A percentile compares a stretch with the other conserved stretches of the same genome.
These are phyloP conservation scores for Metahyphopichia silvanorum DNA, from an alignment of 805 yeast species.

Conservation along the genomic window DNA sequence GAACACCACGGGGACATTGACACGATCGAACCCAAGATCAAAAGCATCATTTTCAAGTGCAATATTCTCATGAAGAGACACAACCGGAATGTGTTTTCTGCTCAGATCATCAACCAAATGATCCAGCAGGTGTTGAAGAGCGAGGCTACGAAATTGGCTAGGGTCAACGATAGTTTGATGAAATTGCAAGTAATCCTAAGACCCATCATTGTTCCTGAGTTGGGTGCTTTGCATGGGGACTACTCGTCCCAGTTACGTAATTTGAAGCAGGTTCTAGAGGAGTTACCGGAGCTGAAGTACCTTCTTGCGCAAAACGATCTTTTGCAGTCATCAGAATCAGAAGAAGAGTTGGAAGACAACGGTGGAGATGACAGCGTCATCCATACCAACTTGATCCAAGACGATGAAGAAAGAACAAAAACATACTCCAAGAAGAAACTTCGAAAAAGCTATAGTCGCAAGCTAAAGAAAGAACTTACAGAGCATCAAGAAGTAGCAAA, in stretches of 20 bases:
- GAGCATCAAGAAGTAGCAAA: slow-evolving; percentile 1
- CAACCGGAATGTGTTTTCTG: slow-evolving; percentile 21
- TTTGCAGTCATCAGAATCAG: slow-evolving; percentile 2
- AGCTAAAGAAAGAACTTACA: background rate
- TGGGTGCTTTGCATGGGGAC: slow-evolving; percentile 10
- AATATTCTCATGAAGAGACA: slow-evolving; percentile 15
- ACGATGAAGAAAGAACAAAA: slow-evolving; percentile 14
- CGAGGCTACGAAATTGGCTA: slow-evolving; percentile 25
- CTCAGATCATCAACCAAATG: slow-evolving; percentile 33
- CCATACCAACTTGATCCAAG: slow-evolving; percentile 15
- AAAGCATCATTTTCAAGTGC: slow-evolving; percentile 1
- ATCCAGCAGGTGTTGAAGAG: slow-evolving; percentile 32
- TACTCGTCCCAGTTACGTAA: slow-evolving; percentile 12
- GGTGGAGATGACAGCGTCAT: slow-evolving; percentile 7
- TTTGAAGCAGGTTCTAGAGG: slow-evolving; percentile 20
- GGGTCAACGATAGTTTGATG: slow-evolving; percentile 24
- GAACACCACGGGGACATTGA: background rate
- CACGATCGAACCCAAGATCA: slow-evolving; percentile 5
- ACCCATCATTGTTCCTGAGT: slow-evolving; percentile 27
- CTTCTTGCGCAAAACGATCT: slow-evolving; percentile 14
- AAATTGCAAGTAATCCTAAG: slow-evolving; percentile 15
- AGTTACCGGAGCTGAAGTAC: slow-evolving; percentile 33
- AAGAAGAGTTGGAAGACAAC: slow-evolving; percentile 6
- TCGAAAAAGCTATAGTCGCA: background rate
- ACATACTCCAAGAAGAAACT: background rate